phyloP scores from a whole-genome alignment of 1,139 yeast genomes.

The Taphrina communis region DNA sequence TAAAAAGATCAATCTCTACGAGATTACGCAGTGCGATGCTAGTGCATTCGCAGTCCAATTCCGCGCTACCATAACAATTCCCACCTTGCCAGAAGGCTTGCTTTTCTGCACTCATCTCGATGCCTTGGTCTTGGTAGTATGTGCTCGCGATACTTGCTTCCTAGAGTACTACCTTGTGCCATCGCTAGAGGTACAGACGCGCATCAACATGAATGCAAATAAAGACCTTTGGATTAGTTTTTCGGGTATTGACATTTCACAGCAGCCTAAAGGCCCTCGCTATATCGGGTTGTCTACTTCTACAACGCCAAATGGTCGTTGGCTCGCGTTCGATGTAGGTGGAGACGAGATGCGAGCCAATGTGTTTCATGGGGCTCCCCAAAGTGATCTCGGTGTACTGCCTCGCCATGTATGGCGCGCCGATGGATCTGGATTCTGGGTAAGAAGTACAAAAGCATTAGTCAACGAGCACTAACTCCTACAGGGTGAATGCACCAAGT shows the following conservation, averaged over 20 bases:
- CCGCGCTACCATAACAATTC: neutral
- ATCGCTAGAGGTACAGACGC: constrained; percentile 53
- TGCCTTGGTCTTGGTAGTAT: constrained; percentile 1
- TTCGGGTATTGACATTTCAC: constrained; percentile 61
- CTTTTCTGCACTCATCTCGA: constrained; percentile 8
- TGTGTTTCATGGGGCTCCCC: constrained; percentile 67
- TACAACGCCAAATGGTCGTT: constrained; percentile 75
- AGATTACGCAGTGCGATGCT: constrained; percentile 2
- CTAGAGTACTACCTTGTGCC: constrained; percentile 56
- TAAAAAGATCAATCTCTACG: constrained; percentile 51
- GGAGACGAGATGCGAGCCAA: constrained; percentile 61
- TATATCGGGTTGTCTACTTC: constrained; percentile 62
- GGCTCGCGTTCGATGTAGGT: constrained; percentile 53
- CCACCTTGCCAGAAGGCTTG: constrained; percentile 20
- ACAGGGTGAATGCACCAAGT: neutral
- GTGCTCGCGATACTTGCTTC: constrained; percentile 60
- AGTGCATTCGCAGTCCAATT: neutral
- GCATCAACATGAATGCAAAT: constrained; percentile 73
- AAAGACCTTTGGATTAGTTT: constrained; percentile 73
- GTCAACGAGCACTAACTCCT: neutral
- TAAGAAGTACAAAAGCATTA: neutral
- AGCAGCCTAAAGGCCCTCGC: constrained; percentile 49
- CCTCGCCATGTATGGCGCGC: constrained; percentile 38
- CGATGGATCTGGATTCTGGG: constrained; percentile 38
- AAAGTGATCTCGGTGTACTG: constrained; percentile 58